A percentile compares a stretch with the other conserved stretches of the same genome.
These are phyloP conservation scores for Kwoniella bestiolae DNA, from an alignment of 768 basidiomycete species.

Conservation along the genomic window DNA sequence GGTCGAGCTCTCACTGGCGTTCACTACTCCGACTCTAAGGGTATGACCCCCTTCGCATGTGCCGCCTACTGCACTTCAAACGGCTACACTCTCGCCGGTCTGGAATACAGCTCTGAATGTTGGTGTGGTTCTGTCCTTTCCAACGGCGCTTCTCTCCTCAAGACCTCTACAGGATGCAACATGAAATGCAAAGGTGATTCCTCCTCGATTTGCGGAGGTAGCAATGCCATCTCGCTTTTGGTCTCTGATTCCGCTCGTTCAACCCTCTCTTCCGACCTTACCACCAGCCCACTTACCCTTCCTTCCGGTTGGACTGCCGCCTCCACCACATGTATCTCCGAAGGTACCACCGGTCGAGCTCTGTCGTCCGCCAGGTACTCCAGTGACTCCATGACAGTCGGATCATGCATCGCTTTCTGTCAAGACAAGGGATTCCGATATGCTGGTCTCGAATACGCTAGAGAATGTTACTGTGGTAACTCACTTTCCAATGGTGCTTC, in stretches of 20 bases:
- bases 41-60: constrained; percentile 55
- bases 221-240: constrained; percentile 24
- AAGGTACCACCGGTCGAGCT: constrained; percentile 26
- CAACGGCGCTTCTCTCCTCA: constrained; percentile 59
- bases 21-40: constrained; percentile 13
- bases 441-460: constrained; percentile 29
- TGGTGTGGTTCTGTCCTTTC: constrained; percentile 63
- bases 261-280: constrained; percentile 16
- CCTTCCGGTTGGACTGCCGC: constrained; percentile 24
- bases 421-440: constrained; percentile 15
- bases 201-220: constrained; percentile 23
- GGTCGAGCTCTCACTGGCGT: constrained; percentile 35
- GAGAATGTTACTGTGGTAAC: constrained; percentile 36
- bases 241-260: constrained; percentile 14
- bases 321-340: constrained; percentile 24
- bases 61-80: constrained; percentile 49
- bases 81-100: constrained; percentile 55
- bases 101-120: constrained; percentile 57
- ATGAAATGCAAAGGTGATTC: constrained; percentile 16
- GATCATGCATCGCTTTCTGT: constrained; percentile 25
- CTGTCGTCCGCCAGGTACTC: constrained; percentile 10
- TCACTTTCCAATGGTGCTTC: constrained; percentile 32
- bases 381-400: constrained; percentile 22
- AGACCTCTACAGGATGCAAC: constrained; percentile 17
- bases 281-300: neutral